phyloP scores from a whole-genome alignment of 768 basidiomycete genomes.

The Austroboletus eburneus region DNA sequence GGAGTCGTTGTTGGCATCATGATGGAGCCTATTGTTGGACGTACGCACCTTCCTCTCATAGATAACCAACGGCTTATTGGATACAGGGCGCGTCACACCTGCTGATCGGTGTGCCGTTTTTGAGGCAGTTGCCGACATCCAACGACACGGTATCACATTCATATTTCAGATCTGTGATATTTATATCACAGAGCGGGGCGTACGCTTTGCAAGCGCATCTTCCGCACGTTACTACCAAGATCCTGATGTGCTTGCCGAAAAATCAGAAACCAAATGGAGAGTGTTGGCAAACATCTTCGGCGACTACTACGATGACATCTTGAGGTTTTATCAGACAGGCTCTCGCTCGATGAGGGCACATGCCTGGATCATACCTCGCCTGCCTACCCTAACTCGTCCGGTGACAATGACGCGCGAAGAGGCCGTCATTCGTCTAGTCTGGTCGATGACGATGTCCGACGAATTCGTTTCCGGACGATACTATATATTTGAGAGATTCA shows the following conservation, averaged over 20 bases:
- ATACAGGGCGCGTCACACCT: slow-evolving; percentile 17
- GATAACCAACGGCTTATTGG: slow-evolving; percentile 5
- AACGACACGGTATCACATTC: slow-evolving; percentile 25
- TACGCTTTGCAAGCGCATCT: slow-evolving; percentile 25
- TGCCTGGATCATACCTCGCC: slow-evolving; percentile 23
- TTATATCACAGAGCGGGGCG: slow-evolving; percentile 27
- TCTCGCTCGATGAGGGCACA: slow-evolving; percentile 5
- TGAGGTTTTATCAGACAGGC: background rate
- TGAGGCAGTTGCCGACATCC: slow-evolving; percentile 30
- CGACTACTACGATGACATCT: slow-evolving; percentile 5
- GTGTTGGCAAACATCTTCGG: slow-evolving; percentile 19
- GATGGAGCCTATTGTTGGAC: slow-evolving; percentile 27
- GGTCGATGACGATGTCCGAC: slow-evolving; percentile 17
- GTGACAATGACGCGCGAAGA: slow-evolving; percentile 16
- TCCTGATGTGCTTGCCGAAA: slow-evolving; percentile 23
- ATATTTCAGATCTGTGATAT: slow-evolving; percentile 19
- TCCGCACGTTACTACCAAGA: slow-evolving; percentile 16
- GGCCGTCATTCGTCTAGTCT: slow-evolving; percentile 18
- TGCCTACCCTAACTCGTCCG: slow-evolving; percentile 21
- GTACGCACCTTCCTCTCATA: slow-evolving; percentile 10
- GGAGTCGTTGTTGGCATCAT: slow-evolving; percentile 30
- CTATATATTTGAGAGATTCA: no score
- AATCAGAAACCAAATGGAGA: slow-evolving; percentile 17
- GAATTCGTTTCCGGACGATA: no score
- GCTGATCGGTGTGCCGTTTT: slow-evolving; percentile 27